Conservation (phyloP, 768 basidiomycete genomes). For the Hebeloma cylindrosporum region DNA sequence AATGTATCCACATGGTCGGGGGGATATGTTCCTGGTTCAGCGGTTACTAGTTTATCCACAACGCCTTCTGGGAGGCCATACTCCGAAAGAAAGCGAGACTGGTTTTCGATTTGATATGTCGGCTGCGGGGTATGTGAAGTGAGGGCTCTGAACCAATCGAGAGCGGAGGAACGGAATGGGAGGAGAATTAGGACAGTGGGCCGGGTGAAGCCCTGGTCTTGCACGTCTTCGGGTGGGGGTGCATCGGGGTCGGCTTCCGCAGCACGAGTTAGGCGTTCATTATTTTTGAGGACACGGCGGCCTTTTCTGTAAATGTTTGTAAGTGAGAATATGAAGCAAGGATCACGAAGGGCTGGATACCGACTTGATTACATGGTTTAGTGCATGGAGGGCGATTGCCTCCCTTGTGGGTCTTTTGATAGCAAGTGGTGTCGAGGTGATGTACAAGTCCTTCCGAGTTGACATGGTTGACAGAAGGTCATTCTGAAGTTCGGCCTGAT, state of each 20-base stretch:
- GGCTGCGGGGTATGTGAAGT: conserved; percentile 72
- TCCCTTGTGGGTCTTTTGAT: conserved; percentile 64
- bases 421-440: conserved; percentile 65
- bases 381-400: conserved; percentile 70
- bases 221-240: conserved; percentile 69
- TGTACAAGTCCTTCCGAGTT: conserved; percentile 74
- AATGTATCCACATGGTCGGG: conserved; percentile 91
- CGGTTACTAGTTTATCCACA: conserved; percentile 75
- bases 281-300: conserved; percentile 86
- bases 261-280: conserved; percentile 82
- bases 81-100: conserved; percentile 75
- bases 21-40: conserved; percentile 78
- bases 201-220: conserved; percentile 97
- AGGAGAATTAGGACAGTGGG: conserved; percentile 91
- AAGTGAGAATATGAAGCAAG: background rate
- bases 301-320: conserved; percentile 65
- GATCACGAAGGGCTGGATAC: conserved; percentile 13
- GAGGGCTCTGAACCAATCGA: conserved; percentile 80
- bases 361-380: conserved; percentile 91
- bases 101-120: conserved; percentile 85
- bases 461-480: conserved; percentile 66
- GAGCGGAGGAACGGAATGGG: conserved; percentile 88
- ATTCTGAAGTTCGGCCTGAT: conserved; percentile 56
- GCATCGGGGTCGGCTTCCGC: conserved; percentile 52
- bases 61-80: conserved; percentile 80